These are phyloP conservation scores for Collybia sp. DNA, from an alignment of 768 basidiomycete species.

Conservation along the genomic window DNA sequence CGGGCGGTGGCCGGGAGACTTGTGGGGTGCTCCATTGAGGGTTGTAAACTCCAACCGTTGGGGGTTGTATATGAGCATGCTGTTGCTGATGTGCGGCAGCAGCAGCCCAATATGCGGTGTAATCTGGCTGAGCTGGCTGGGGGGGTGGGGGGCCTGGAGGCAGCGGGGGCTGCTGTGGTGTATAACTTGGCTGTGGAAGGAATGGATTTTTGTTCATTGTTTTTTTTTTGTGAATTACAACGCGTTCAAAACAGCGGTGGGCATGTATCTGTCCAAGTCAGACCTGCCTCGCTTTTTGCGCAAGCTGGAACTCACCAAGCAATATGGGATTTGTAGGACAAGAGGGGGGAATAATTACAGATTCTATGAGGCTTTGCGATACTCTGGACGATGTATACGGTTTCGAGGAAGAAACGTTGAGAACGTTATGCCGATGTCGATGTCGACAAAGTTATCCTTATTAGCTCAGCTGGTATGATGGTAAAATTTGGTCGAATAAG, in stretches of 20 bases:
- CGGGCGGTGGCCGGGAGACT: constrained; percentile 62
- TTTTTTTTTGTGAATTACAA: constrained; percentile 12
- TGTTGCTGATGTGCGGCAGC: constrained; percentile 44
- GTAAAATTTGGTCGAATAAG: constrained; percentile 2
- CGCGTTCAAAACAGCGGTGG: constrained; percentile 10
- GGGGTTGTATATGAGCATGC: constrained; percentile 46
- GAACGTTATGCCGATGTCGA: no score
- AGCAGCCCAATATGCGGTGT: constrained; percentile 73
- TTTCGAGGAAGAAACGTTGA: background rate
- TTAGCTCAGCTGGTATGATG: background rate
- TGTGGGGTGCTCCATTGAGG: constrained; percentile 67
- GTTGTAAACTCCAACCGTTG: constrained; percentile 45
- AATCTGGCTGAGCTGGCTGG: constrained; percentile 65
- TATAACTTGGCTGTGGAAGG: constrained; percentile 62
- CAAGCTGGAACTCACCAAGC: no score
- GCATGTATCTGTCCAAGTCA: constrained; percentile 2
- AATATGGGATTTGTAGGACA: no score
- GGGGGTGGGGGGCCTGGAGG: constrained; percentile 78
- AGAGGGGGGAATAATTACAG: no score
- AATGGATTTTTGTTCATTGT: constrained; percentile 86
- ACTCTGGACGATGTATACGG: background rate
- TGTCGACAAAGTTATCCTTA: no score
- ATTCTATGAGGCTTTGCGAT: no score
- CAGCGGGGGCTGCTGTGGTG: constrained; percentile 69
- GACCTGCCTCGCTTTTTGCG: no score